Base-by-base conservation (phyloP, 2,329 filamentous ascomycete species). In the Stenocarpella maydis region DNA sequence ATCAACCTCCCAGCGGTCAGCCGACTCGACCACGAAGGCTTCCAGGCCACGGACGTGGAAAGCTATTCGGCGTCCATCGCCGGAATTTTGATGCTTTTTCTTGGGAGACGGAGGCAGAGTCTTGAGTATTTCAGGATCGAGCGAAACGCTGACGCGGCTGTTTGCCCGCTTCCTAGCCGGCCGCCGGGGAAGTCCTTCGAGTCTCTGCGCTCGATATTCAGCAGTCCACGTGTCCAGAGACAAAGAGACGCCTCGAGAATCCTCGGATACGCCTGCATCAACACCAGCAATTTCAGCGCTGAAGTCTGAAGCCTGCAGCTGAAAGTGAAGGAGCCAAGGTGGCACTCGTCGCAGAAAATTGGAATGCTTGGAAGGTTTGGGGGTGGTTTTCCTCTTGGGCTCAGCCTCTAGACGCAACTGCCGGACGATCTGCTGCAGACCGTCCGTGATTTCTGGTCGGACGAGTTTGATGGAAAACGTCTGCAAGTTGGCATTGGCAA, bases 381-480 rank as follows among this genome's bases (percentile, higher is more conserved):
- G 82, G 47, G 78, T 78, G 4, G 78, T 79, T 45, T 86, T 82
- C 77, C 88, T 91, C 70, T 89, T 88, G 3, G 90, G 87, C 72
- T 91, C 86, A 12, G 92, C 86, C 71, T 92, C 89, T 37, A 88
- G 89, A 53, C 91, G 89, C 65, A 98, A 85, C 76, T 98, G 94
- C 50, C 90, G 89, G 17, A 98, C 89, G 72, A 99, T 98, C 78
- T 98, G 94, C 28, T 93, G 92, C 39, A 99, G 86, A 26, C 96
- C 97, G 76, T 97, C 92, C 66, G 91, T 96, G 69, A 99, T 97
- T 77, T 99, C 96, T 7, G 93, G 91, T 26, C 95, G 90, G 10
- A 98, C 91, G 85, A 99, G 91, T 76, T 94, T 96, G 60, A 97
- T 86, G 1, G 93, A 93, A 73, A 97, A 95, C 0, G 94, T 97